Evolutionary conservation across 139 green algal genomes (phyloP).

Genomic region (Yamagishiella unicocca): DNA sequence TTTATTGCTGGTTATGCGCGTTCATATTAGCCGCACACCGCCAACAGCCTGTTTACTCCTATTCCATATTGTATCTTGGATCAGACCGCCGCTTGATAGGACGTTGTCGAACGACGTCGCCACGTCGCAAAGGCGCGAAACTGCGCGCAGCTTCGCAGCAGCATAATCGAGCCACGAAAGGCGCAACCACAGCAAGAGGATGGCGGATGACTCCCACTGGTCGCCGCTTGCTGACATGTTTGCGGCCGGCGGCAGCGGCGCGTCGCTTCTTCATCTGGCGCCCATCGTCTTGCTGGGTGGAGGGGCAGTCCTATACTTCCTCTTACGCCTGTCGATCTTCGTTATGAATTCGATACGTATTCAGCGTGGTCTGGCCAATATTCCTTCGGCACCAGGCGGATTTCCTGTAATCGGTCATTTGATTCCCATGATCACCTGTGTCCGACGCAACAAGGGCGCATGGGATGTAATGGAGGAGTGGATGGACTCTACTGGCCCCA

Average conservation of each 20-base stretch:
- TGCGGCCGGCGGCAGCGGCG: not conserved
- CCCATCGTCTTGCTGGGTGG: not conserved
- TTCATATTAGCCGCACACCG: too few relatives aligned
- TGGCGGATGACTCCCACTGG: not conserved
- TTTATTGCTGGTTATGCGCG: too few relatives aligned
- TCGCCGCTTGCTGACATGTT: conserved; percentile 20
- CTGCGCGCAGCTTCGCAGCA: too few relatives aligned
- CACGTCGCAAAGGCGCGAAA: too few relatives aligned
- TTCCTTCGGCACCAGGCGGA: conserved; percentile 60
- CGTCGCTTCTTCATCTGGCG: not conserved
- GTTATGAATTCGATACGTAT: conserved; percentile 13
- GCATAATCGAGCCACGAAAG: too few relatives aligned
- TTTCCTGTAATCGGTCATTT: conserved; percentile 72
- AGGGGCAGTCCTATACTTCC: not conserved
- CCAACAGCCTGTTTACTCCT: too few relatives aligned
- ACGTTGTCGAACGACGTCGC: too few relatives aligned
- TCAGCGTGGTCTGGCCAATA: conserved; percentile 3
- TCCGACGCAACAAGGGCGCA: conserved; percentile 58
- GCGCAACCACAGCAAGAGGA: too few relatives aligned
- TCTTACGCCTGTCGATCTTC: not conserved
- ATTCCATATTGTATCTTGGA: too few relatives aligned
- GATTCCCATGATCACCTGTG: conserved; percentile 64
- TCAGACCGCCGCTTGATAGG: too few relatives aligned
- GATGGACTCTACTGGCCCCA: conserved; percentile 63
- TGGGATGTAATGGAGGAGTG: conserved; percentile 88